Evolutionary conservation across 495 filamentous ascomycete species (phyloP).

Genomic region (Aspergillus egyptiacus): DNA sequence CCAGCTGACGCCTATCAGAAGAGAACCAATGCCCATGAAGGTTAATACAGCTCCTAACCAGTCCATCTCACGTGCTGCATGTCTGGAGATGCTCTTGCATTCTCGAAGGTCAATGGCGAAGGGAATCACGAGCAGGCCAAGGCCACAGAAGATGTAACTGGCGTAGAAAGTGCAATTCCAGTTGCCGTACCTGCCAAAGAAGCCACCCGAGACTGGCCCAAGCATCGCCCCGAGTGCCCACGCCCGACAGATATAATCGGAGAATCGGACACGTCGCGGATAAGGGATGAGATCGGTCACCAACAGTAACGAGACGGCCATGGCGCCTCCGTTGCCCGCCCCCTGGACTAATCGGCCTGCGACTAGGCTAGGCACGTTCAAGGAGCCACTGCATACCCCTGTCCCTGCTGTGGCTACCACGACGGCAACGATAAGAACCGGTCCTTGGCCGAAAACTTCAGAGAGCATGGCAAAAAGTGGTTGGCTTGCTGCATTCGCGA

Average conservation of each 20-base stretch:
- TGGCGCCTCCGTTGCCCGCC: conserved; percentile 65
- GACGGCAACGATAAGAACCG: conserved; percentile 44
- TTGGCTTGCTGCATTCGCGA: conserved; percentile 34
- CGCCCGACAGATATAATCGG: conserved; percentile 31
- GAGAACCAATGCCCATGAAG: conserved; percentile 20
- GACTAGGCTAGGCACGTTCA: conserved; percentile 55
- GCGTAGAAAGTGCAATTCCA: conserved; percentile 42
- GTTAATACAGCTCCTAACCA: conserved; percentile 34
- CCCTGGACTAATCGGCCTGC: conserved; percentile 64
- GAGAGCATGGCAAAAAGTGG: conserved; percentile 36
- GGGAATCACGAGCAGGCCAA: conserved; percentile 31
- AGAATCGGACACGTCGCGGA: conserved; percentile 35
- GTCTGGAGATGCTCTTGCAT: conserved; percentile 21
- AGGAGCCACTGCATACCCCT: conserved; percentile 52
- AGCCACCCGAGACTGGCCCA: conserved; percentile 35
- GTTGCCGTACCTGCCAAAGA: conserved; percentile 30
- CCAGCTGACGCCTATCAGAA: conserved; percentile 36
- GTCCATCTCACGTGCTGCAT: conserved; percentile 29
- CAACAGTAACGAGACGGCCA: conserved; percentile 57
- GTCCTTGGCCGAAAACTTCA: conserved; percentile 35
- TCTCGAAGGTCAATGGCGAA: conserved; percentile 31
- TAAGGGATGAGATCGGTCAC: conserved; percentile 57
- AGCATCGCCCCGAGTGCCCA: conserved; percentile 32
- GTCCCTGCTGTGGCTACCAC: conserved; percentile 54
- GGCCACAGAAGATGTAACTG: conserved; percentile 36